Evolutionary conservation across 2,329 filamentous ascomycete species (phyloP), one percentile per base, ranked within the genome.

Genomic region (Cercospora zeina): DNA sequence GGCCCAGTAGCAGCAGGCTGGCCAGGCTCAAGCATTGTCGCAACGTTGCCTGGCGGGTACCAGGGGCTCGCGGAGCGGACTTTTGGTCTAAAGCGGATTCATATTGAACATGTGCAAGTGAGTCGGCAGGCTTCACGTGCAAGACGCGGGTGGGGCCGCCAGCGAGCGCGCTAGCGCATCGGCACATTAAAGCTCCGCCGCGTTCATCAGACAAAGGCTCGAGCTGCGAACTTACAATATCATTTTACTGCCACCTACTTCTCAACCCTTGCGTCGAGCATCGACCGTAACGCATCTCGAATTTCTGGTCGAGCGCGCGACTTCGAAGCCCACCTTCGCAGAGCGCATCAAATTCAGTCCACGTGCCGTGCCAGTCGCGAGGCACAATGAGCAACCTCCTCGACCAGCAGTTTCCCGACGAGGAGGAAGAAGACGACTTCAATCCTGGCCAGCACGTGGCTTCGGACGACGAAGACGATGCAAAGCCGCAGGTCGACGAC

Each of bases 401-500:
- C 19, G 78, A 82, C 68, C 77, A 82, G 53, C 78, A 83, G 65
- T 82, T 83, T 61, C 80, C 79, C 34, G 82, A 82, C 58, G 83
- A 84, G 54, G 89, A 90, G 60, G 88, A 89, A 49, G 90, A 95
- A 55, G 92, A 96, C 70, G 89, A 93, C 75, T 96, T 97, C 83
- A 96, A 96, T 75, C 93, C 92, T 55, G 86, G 83, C 54, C 88
- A 89, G 19, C 88, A 85, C 63, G 85, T 91, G 62, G 72, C 85
- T 34, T 95, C 90, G 2, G 90, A 93, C 68, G 87, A 86, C 54
- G 89, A 91, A 63, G 83, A 57, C 34, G 73, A 73, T 27, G 77
- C 19, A 69, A 77, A 70, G 61, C 60, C 67, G 7, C 54, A 65
- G 59, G 67, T 65, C 2, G 75, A 75, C 3, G 74, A 74, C 8